Conservation (phyloP, 2,329 filamentous ascomycete genomes). For the Aspergillus hortae region DNA sequence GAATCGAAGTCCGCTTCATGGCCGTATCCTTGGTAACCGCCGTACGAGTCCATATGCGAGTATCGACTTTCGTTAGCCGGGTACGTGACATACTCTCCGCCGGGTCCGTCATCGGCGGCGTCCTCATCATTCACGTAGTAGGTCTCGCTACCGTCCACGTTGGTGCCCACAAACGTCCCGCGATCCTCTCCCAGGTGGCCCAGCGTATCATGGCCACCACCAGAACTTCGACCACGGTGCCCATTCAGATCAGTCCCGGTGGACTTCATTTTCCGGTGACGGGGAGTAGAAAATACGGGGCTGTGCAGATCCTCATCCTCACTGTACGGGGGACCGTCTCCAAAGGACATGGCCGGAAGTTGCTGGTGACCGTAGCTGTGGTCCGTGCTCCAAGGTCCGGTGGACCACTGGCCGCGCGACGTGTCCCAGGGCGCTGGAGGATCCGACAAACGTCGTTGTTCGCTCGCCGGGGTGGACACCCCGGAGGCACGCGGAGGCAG, state of each 20-base stretch:
- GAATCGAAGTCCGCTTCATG: conserved; percentile 34
- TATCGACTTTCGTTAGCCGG: conserved; percentile 62
- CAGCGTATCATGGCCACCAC: conserved; percentile 34
- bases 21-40: conserved; percentile 36
- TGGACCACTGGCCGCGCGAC: conserved; percentile 56
- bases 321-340: conserved; percentile 86
- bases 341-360: conserved; percentile 77
- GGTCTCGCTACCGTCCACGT: conserved; percentile 67
- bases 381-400: conserved; percentile 45
- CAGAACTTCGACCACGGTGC: conserved; percentile 48
- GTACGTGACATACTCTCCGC: conserved; percentile 78
- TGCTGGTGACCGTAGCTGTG: conserved; percentile 63
- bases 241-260: conserved; percentile 32
- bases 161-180: conserved; percentile 64
- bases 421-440: conserved; percentile 69
- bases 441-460: conserved; percentile 77
- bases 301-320: conserved; percentile 94
- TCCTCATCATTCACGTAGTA: conserved; percentile 70
- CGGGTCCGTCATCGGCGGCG: conserved; percentile 62
- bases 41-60: conserved; percentile 46
- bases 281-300: conserved; percentile 75
- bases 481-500: conserved; percentile 69
- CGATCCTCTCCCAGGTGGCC: conserved; percentile 54
- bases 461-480: conserved; percentile 79
- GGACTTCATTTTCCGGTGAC: conserved; percentile 86